Base-by-base conservation (phyloP, 192 early-diverging fungal genomes). In the Paraglomus occultum region DNA sequence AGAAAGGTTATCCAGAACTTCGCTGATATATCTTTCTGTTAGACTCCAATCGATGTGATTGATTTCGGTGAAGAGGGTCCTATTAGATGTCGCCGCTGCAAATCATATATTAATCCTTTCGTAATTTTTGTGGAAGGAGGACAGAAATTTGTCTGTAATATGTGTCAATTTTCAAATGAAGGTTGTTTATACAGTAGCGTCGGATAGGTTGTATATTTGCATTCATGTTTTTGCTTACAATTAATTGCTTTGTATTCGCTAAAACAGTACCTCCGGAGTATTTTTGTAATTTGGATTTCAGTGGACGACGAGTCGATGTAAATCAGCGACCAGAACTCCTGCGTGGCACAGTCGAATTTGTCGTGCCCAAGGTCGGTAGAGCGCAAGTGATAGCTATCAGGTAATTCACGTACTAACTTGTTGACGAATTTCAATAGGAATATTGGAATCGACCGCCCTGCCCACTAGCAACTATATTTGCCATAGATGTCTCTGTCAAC, bases 241-340 rank as follows among this genome's bases (percentile, higher is more conserved):
- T 23, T 23, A 31, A 45, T 31, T 31, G 31, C 31, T 31, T 64
- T 10, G 8, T 49, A 5, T 22, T 69, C 38, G 20, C 0, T 51
- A 44, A 69, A 54, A 63, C 67, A 71, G 90, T 97, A 17, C 89
- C 94, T 8, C 79, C 88, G 9, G 90, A 94, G 54, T 95, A 97
- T 79, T 98, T 96, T 72, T 90, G 88, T 75, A 94, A 95, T 77
- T 77, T 97, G 51, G 97, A 99, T 75, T 94, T 98, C 93, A 86
- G 71, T 43, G 94, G 94, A 12, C 79, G 90, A 31, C 89, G 96
- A 12, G 81, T 91, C 66, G 97, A 99, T 79, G 60, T 87, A 15
- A 87, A 90, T 23, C 78, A 86, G 69, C 86, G 95, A 17, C 96
- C 96, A 8, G 97, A 99, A 79, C 84, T 99, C 44, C 79, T 84